Evolutionary conservation across 2,329 filamentous ascomycete genomes (phyloP), one percentile per base, ranked within the genome.

Genomic region (Alternaria brassicicola): DNA sequence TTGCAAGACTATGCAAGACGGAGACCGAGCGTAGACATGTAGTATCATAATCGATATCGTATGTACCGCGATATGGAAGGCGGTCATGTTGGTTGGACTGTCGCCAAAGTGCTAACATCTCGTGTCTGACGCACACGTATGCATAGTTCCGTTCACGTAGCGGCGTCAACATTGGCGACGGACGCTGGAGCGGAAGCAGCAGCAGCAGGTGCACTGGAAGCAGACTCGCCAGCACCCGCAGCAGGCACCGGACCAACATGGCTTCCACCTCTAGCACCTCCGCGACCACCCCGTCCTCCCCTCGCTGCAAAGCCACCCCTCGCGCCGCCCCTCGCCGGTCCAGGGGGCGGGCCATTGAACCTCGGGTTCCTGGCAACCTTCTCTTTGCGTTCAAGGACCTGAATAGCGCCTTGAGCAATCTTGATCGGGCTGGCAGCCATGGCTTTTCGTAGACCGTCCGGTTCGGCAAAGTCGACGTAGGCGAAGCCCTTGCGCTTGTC

Each of bases 401-500:
- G 91, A 2, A 98, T 92, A 9, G 89, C 89, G 6, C 91, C 93
- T 73, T 96, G 90, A 0, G 90, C 93, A 10, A 98, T 89, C 19
- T 89, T 81, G 28, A 97, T 85, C 0, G 91, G 92, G 71, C 92
- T 96, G 12, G 90, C 91, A 15, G 87, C 85, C 71, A 97, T 88
- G 5, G 94, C 94, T 70, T 91, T 92, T 68, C 86, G 86, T 25
- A 98, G 82, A 9, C 85, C 84, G 8, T 88, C 87, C 1, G 89
- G 84, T 21, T 92, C 88, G 9, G 86, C 85, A 79, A 97, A 98
- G 63, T 97, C 91, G 36, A 96, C 89, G 74, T 97, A 97, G 2
- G 93, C 94, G 70, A 97, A 96, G 0, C 93, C 93, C 76, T 97
- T 97, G 70, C 93, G 90, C 76, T 93, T 93, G 74, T 98, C 94